These are phyloP conservation scores for Aureococcus anophagefferens DNA, from an alignment of 108 stramenopile genomes.

Conservation along the genomic window DNA sequence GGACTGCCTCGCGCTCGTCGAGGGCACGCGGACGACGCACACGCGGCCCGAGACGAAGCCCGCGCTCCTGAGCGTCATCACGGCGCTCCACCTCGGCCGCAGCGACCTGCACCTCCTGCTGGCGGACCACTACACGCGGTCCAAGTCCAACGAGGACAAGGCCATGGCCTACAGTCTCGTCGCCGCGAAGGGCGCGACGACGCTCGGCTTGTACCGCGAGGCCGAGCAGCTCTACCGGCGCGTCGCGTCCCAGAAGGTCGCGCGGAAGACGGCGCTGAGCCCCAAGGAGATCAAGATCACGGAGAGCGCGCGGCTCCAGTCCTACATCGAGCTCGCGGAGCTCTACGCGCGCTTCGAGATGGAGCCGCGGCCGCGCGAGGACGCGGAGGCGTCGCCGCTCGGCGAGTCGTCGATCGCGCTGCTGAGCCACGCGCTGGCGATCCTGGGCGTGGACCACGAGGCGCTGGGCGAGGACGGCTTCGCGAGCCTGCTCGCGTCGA, in stretches of 20 bases:
- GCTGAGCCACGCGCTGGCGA: background rate
- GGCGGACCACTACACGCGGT: too few relatives aligned
- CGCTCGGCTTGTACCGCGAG: background rate
- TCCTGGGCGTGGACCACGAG: too few relatives aligned
- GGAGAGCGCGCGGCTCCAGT: too few relatives aligned
- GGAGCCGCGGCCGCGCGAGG: background rate
- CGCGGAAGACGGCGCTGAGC: background rate
- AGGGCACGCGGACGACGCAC: too few relatives aligned
- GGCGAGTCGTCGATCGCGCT: background rate
- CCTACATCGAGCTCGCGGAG: background rate
- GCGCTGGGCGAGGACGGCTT: too few relatives aligned
- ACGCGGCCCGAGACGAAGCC: too few relatives aligned
- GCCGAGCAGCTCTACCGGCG: background rate
- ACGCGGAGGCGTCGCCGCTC: background rate
- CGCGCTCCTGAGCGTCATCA: too few relatives aligned
- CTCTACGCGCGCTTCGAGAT: background rate
- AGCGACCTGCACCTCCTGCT: too few relatives aligned
- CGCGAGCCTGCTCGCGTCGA: too few relatives aligned
- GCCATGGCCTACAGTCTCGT: background rate
- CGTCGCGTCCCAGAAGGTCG: background rate
- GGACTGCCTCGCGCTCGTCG: background rate
- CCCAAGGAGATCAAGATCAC: too few relatives aligned
- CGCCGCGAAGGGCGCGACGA: background rate
- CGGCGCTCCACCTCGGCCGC: too few relatives aligned
- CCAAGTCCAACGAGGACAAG: background rate